Conservation (phyloP, 2,329 filamentous ascomycete species). For the Trichophyton mentagrophytes region DNA sequence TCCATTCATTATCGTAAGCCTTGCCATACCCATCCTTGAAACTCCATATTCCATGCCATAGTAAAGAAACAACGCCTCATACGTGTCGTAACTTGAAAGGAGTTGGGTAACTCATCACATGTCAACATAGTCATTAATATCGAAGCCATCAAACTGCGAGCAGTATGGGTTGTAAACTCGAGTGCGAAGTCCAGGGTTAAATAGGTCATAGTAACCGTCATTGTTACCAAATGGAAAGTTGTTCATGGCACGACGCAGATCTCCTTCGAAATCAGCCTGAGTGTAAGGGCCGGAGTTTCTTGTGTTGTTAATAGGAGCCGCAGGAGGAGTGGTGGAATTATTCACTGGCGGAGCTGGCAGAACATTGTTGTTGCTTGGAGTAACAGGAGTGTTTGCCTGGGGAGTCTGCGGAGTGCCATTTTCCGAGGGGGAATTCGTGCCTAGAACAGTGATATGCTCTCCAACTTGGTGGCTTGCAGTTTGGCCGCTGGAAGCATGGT, state of each 20-base stretch:
- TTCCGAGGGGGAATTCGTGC: background rate
- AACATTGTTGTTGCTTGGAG: background rate
- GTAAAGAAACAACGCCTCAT: background rate
- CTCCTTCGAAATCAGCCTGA: constrained; percentile 7
- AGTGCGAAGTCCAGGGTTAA: constrained; percentile 15
- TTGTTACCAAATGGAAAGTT: constrained; percentile 8
- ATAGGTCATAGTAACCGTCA: constrained; percentile 16
- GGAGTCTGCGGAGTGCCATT: background rate
- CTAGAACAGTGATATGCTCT: too few species aligned
- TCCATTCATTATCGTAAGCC: constrained; percentile 2
- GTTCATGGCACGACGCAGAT: constrained; percentile 10
- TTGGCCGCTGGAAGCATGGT: constrained; percentile 12
- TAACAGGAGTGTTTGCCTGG: background rate
- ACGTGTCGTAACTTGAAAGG: background rate
- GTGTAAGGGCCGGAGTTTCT: constrained; percentile 4
- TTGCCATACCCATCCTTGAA: background rate
- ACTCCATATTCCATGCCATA: background rate
- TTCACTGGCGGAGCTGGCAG: background rate
- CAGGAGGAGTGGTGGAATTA: background rate
- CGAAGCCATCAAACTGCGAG: constrained; percentile 20
- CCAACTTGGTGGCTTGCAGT: background rate
- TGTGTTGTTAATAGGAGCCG: background rate
- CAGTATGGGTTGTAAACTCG: constrained; percentile 18
- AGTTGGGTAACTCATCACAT: constrained; percentile 3
- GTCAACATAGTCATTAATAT: constrained; percentile 16